phyloP scores from a whole-genome alignment of 2,329 filamentous ascomycete genomes.

The Trichoderma sp. region DNA sequence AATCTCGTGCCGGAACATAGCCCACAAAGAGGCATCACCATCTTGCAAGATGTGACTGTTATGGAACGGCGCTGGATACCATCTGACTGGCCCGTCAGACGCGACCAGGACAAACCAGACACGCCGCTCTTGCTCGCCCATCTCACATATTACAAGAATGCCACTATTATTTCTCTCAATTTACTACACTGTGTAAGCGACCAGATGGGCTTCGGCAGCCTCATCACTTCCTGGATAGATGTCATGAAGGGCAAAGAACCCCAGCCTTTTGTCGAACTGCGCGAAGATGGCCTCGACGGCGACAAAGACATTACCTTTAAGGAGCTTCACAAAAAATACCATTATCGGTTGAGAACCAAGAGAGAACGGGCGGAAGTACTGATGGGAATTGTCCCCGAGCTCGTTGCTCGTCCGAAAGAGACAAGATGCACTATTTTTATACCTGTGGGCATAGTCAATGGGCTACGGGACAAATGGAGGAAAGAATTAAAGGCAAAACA shows the following conservation, averaged over 20 bases:
- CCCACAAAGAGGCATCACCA: not conserved
- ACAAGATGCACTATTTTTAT: slow-evolving; percentile 15
- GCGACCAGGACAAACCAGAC: slow-evolving; percentile 20
- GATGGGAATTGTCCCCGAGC: slow-evolving; percentile 17
- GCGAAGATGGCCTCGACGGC: slow-evolving; percentile 16
- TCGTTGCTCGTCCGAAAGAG: slow-evolving; percentile 6
- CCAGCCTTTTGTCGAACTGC: slow-evolving; percentile 18
- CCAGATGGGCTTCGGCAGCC: slow-evolving; percentile 23
- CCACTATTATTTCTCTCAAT: slow-evolving; percentile 22
- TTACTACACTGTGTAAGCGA: slow-evolving; percentile 26
- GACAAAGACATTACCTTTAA: slow-evolving; percentile 8
- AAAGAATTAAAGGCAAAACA: slow-evolving; percentile 5
- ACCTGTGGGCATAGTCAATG: not conserved
- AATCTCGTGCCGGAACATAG: not conserved
- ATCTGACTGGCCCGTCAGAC: slow-evolving; percentile 21
- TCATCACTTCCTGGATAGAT: slow-evolving; percentile 24
- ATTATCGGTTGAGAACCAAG: slow-evolving; percentile 6
- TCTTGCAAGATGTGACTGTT: not conserved
- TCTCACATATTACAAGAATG: slow-evolving; percentile 23
- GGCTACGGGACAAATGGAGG: slow-evolving; percentile 18
- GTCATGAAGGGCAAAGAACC: slow-evolving; percentile 22
- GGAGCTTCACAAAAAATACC: slow-evolving; percentile 19
- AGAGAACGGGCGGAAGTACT: slow-evolving; percentile 6
- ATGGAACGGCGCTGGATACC: slow-evolving; percentile 14
- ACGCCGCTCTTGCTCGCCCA: slow-evolving; percentile 26